Evolutionary conservation across 1,139 yeast species (phyloP).

Genomic region (Magnusiomyces fungicola): DNA sequence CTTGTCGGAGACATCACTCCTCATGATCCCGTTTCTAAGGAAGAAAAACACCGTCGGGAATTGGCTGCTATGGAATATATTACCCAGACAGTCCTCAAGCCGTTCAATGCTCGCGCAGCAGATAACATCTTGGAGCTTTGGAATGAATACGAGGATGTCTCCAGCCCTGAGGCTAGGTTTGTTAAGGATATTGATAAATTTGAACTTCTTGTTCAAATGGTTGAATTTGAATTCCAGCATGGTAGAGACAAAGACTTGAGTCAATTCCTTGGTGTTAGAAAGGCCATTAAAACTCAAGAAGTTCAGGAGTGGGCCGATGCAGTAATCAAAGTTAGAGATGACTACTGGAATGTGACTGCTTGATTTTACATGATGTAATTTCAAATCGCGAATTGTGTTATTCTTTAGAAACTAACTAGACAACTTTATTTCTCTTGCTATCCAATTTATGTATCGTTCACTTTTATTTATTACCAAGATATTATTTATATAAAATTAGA

Average conservation of each 20-base stretch:
- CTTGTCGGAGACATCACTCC: constrained; percentile 96
- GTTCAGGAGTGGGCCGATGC: constrained; percentile 66
- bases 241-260: constrained; percentile 50
- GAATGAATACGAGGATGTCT: constrained; percentile 84
- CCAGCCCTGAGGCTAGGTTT: constrained; percentile 75
- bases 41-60: constrained; percentile 77
- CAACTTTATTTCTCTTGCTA: neutral
- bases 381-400: neutral
- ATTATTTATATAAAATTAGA: too few relatives aligned
- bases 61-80: constrained; percentile 63
- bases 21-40: constrained; percentile 56
- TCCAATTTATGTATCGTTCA: neutral
- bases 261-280: constrained; percentile 62
- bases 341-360: constrained; percentile 39
- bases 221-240: constrained; percentile 70
- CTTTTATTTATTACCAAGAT: too few relatives aligned
- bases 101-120: constrained; percentile 56
- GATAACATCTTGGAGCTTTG: constrained; percentile 65
- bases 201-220: constrained; percentile 84
- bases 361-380: neutral
- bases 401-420: neutral
- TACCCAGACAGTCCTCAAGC: constrained; percentile 30
- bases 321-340: constrained; percentile 50
- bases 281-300: constrained; percentile 63
- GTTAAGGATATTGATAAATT: constrained; percentile 93